Base-by-base conservation (phyloP, 805 yeast genomes). In the Kluyveromyces siamensis region DNA sequence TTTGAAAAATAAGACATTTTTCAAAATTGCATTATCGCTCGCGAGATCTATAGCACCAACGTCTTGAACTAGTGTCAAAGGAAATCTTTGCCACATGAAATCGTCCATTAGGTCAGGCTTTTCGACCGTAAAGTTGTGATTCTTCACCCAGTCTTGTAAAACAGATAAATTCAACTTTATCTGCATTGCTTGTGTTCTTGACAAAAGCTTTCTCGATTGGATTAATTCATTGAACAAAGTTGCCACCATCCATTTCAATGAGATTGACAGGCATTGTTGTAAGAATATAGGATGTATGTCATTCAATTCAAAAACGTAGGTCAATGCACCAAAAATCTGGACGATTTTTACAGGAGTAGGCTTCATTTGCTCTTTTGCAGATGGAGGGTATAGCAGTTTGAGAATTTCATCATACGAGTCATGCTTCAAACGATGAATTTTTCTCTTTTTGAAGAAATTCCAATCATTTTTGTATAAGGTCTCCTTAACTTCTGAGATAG, bases 81-180 rank as follows among this genome's bases (percentile, higher is more conserved):
- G 75, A 47, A 63, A 71, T 45, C 62, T 54, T 48, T 63, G 65
- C 63, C 72, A 62, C 59, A 68, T 57, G 42, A 65, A 67, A 18
- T 59, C 59, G 53, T 70, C 74, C 40, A 69, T 59, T 40, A 68
- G 60, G 8, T 66, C 61, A 27, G 71, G 65, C 47, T 57, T 59
- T 14, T 66, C 61, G 2, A 59, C 58, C 16, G 55, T 48, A 8
- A 62, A 49, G 48, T 64, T 64, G 45, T 65, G 65, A 41, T 65
- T 73, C 51, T 95, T 77, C 30, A 91, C 76, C 99, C 99, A 93
- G 60, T 93, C 96, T 65, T 93, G 97, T 41, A 93, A 68, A 6
- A 85, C 77, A 0, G 96, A 88, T 9, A 93, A 59, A 58, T 93
- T 93, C 48, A 93, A 75, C 48, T 97, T 72, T 42, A 93, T 83